phyloP scores from a whole-genome alignment of 208 protist genomes.

The Wallacemonas rigidus region DNA sequence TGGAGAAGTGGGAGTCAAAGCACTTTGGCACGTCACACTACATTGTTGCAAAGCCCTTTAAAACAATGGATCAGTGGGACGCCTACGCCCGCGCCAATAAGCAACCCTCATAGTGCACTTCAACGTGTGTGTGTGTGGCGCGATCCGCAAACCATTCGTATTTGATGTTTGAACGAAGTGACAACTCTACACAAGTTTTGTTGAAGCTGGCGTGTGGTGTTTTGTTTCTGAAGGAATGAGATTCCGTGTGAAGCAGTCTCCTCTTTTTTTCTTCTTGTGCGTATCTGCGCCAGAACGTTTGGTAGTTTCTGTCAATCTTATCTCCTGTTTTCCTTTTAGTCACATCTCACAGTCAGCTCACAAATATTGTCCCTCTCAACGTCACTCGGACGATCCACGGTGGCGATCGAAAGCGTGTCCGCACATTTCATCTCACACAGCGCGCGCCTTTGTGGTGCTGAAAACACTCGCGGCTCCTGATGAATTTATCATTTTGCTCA shows the following conservation, averaged over 20 bases:
- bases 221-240: not conserved
- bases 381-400: not conserved
- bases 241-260: slow-evolving; percentile 6
- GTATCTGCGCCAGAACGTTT: not conserved
- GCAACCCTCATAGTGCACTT: not conserved
- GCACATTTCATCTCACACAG: too few relatives aligned
- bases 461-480: too few relatives aligned
- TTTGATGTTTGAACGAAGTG: too few relatives aligned
- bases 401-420: not conserved
- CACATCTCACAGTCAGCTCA: not conserved
- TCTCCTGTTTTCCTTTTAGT: not conserved
- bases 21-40: slow-evolving; percentile 92
- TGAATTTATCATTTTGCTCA: too few relatives aligned
- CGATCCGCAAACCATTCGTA: too few relatives aligned
- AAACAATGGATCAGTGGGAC: slow-evolving; percentile 78
- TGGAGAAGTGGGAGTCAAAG: slow-evolving; percentile 66
- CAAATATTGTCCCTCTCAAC: not conserved
- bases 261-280: slow-evolving; percentile 2
- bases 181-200: too few relatives aligned
- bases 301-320: not conserved
- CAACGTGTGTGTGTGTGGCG: not conserved
- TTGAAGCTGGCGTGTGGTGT: too few relatives aligned
- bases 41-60: slow-evolving; percentile 82
- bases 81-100: slow-evolving; percentile 11
- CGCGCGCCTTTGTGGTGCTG: too few relatives aligned